Evolutionary conservation across 1,284 basidiomycete species (phyloP), one percentile per base, ranked within the genome.

Genomic region (Rhodotorula sp.): DNA sequence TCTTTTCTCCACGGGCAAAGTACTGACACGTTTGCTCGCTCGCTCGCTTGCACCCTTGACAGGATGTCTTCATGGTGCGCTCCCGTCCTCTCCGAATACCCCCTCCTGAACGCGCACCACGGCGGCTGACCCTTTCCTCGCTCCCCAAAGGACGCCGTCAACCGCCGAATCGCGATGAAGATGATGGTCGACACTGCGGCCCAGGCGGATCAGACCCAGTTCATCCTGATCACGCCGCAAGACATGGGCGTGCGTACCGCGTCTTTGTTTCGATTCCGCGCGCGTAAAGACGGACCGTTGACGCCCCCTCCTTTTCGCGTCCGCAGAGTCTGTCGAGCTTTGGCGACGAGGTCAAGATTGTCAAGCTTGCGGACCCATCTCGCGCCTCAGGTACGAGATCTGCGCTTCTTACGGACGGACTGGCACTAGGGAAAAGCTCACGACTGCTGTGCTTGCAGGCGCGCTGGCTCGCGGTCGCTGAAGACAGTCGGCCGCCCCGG

Each of bases 191-290:
- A 94, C 52, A 92, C 90, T 4, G 93, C 93, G 12, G 91, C 90
- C 78, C 85, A 87, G 23, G 90, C 90, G 14, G 87, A 91, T 80
- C 87, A 88, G 81, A 93, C 92, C 79, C 94, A 97, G 81, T 95
- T 92, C 79, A 87, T 97, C 67, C 85, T 97, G 61, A 96, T 97
- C 80, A 96, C 93, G 0, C 94, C 94, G 10, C 81, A 83, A 72
- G 81, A 72, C n/a, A 71, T 74, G 69, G 61, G 70, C 64, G 61
- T 64, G 21, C 21, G 58, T 59, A 20, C 20, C 26, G 4, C 20
- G 3, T 26, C 1, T 14, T 12, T 34, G 21, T 10, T 10, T 12
- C n/a, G 12, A 7, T 14, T 34, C 21, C 6, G 5, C 6, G 34
- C 20, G 1, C 4, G 12, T 1, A 12, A 6, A 16, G n/a, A 26